Conservation (phyloP, 768 basidiomycete genomes). For the Russula compacta region DNA sequence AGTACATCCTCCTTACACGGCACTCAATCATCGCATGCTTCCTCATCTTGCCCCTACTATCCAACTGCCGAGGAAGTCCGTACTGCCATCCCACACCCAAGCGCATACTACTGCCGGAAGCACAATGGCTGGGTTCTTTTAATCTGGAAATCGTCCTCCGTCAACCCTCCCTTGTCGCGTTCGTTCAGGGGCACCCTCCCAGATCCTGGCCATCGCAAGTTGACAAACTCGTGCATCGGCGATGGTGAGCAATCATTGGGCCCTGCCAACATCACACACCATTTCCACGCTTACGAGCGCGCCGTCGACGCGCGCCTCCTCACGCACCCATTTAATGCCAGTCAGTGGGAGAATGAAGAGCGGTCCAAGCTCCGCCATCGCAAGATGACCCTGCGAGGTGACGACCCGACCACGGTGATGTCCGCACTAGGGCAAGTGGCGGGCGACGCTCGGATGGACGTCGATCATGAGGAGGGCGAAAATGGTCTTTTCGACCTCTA, state of each 20-base stretch:
- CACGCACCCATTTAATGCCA: slow-evolving; percentile 47
- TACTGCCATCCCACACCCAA: slow-evolving; percentile 69
- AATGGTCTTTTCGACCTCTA: slow-evolving; percentile 66
- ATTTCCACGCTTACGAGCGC: slow-evolving; percentile 67
- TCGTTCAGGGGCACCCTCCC: slow-evolving; percentile 49
- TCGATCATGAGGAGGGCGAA: slow-evolving; percentile 29
- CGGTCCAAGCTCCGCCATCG: slow-evolving; percentile 46
- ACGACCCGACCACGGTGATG: background rate
- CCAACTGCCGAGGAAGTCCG: slow-evolving; percentile 57
- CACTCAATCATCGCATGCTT: slow-evolving; percentile 18
- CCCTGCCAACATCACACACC: slow-evolving; percentile 57
- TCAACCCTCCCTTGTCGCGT: slow-evolving; percentile 50
- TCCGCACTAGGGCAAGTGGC: slow-evolving; percentile 15
- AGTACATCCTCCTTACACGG: slow-evolving; percentile 11
- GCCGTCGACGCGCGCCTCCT: slow-evolving; percentile 65
- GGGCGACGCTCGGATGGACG: slow-evolving; percentile 27
- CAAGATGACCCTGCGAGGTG: slow-evolving; percentile 32
- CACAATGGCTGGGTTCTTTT: slow-evolving; percentile 80
- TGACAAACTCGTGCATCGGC: slow-evolving; percentile 43
- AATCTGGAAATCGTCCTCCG: slow-evolving; percentile 53
- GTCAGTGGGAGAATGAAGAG: slow-evolving; percentile 49
- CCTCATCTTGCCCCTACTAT: slow-evolving; percentile 22
- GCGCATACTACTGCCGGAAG: slow-evolving; percentile 74
- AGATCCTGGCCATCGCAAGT: slow-evolving; percentile 40
- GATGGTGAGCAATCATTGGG: slow-evolving; percentile 39